Base-by-base conservation (phyloP, 202 grass and related monocot species). In the Carex sylvatica region DNA sequence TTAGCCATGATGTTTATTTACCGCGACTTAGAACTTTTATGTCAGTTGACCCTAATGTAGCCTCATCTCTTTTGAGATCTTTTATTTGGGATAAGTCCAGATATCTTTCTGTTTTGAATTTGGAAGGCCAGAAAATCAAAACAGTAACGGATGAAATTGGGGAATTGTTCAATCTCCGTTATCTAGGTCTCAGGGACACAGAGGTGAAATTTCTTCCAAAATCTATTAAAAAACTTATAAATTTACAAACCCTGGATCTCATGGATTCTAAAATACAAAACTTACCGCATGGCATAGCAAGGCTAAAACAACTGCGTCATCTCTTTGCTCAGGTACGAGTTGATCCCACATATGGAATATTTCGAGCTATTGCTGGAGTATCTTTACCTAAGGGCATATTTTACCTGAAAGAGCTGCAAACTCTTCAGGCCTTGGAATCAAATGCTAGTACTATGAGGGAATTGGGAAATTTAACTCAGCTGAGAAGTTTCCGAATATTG, bases 201-300 rank as follows among this genome's bases (percentile, higher is more conserved):
- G 77, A 84, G 3, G 74, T 94, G 9, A 62, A 70, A 62, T 65
- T 78, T 7, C 58, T 94, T 35, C 92, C 89, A 28, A 26, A 65
- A 15, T 84, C 88, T 0, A 49, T 94, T 22, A 74, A 73, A 1
- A 44, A 65, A 16, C 64, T 91, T 69, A 59, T 14, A 23, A 80
- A 94, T 49, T 73, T 94, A 46, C 87, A 89, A 70, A 94, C 83
- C 49, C 74, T 94, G 70, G 89, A 94, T 46, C 14, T 90, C 35
- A 71, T 76, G 42, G 30, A 42, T 19, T 87, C 87, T 28, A 83
- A 56, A 44, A 69, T 91, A 65, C 33, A 79, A 55, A 86, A 74
- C 0, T 33, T 94, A 24, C 92, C 89, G 20, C 2, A 40, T 11
- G 82, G 83, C 30, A 86, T 91, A 69, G 56, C 6, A 61, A 65